Evolutionary conservation across 345 rosid genomes (phyloP).

Genomic region (Gossypium mustelinum): DNA sequence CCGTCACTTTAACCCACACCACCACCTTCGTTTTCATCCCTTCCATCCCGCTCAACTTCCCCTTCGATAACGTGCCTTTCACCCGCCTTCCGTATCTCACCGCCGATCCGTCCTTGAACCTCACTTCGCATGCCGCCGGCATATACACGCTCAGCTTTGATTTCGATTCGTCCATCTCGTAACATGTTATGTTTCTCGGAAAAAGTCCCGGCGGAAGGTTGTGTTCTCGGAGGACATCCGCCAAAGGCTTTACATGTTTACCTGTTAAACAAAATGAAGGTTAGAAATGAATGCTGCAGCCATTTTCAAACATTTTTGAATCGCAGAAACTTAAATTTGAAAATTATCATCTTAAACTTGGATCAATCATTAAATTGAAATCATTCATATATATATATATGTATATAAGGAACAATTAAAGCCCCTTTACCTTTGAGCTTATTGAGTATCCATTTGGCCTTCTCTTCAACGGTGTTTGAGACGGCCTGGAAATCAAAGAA

Average conservation of each 20-base stretch:
- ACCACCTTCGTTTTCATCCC: slow-evolving; percentile 45
- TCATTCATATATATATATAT: too few relatives aligned
- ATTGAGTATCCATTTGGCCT: slow-evolving; percentile 29
- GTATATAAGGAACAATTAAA: too few relatives aligned
- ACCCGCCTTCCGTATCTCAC: slow-evolving; percentile 27
- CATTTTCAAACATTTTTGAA: background rate
- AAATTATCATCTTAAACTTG: background rate
- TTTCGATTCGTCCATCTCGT: slow-evolving; percentile 29
- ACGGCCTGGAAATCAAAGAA: background rate
- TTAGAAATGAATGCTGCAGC: background rate
- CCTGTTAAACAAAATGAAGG: slow-evolving; percentile 13
- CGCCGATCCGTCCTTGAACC: slow-evolving; percentile 38
- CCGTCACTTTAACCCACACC: slow-evolving; percentile 38
- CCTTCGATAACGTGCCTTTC: slow-evolving; percentile 30
- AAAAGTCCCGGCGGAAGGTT: slow-evolving; percentile 34
- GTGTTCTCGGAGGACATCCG: slow-evolving; percentile 34
- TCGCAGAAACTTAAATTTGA: background rate
- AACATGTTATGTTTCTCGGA: slow-evolving; percentile 32
- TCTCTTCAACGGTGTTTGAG: slow-evolving; percentile 11
- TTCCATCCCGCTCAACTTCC: slow-evolving; percentile 30
- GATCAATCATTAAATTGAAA: background rate
- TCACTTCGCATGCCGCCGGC: slow-evolving; percentile 28
- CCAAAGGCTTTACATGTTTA: slow-evolving; percentile 27
- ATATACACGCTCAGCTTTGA: slow-evolving; percentile 27
- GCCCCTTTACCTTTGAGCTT: slow-evolving; percentile 31